Evolutionary conservation across 225 moss, liverwort and hornwort species (phyloP), one percentile per base, ranked within the genome.

Genomic region (Neckera pumila): DNA sequence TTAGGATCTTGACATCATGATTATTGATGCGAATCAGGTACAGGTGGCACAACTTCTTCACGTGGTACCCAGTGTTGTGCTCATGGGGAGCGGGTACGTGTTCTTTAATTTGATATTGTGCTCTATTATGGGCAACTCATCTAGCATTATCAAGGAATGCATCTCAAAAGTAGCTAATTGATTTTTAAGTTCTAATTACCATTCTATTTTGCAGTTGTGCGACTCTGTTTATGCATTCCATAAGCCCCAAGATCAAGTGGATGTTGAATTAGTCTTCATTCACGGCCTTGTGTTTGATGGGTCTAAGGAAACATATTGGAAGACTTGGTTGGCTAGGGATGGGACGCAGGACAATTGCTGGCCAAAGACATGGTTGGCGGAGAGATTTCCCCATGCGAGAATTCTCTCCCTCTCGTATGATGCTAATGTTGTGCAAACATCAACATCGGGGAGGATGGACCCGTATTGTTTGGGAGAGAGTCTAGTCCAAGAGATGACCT

Each of bases 51-150:
- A 1, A 43, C 4, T 1, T 17, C 17, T 27, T 9, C 9, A 27
- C 28, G 3, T 5, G 0, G 0, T 6, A 43, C 2, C 0, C 0
- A 0, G 6, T 28, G 0, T 72, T 10, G 0, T 43, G 1, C 3
- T 43, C 28, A 72, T 72, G 72, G 72, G 1, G 17, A 43, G 43
- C 3, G 1, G 43, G 43, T 72, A 43, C 0, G 17, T 22, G 10
- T 17, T 72, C 17, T 72, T 28, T 43, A 43, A 43, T 16, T 71
- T 1, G 13, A 1, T 2, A 26, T 1, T 42, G 15, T 42, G 4
- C 5, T 71, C 0, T 71, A 3, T 11, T 2, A 3, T 14, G 23
- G 0, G 7, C 0, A 19, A 7, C 0, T 26, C 3, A 43, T 0
- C 4, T 10, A 7, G 1, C 9, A 38, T 9, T 13, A 23, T 23